Evolutionary conservation across 1,284 basidiomycete genomes (phyloP), one percentile per base, ranked within the genome.

Genomic region (Cyathus pygmaeus): DNA sequence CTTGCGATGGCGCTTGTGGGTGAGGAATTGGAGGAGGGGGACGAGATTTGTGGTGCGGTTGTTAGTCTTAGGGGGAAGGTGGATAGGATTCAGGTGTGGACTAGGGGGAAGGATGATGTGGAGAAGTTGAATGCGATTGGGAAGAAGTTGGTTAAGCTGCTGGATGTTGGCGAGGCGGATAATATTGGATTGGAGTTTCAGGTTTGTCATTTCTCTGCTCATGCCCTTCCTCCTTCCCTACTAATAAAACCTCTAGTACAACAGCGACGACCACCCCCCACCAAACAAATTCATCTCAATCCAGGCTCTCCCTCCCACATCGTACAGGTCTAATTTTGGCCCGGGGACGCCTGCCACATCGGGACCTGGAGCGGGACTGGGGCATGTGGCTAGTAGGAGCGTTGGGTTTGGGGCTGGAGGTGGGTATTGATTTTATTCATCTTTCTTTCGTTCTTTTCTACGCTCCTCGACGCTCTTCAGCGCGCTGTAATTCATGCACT

Each of bases 71-170:
- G 94, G 65, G 91, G 89, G 62, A 94, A 95, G 76, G 90, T 95
- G 51, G 94, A 97, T 75, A 83, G 96, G 51, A 94, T 98, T 61
- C 94, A 97, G 75, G 78, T 85, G n/a, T 98, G 96, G 96, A 92
- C 91, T 50, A 83, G 95, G 62, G 84, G 82, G 62, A 94, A 93
- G 78, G 89, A 94, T 53, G 91, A 96, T 69, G 88, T 94, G 2
- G 93, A 95, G 70, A 86, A 84, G 73, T 81, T 95, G 66, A 98
- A 98, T 74, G 82, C 83, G 24, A 90, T 98, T 59, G 96, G 94
- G 24, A 89, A 87, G 79, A 90, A 89, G 73, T 82, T 96, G 51
- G 87, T 95, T 62, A 93, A 93, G 72, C 74, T 93, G 15, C 82
- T 96, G 67, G 95, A 96, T 70, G 81, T 94, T 33, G 90, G 90